Conservation (phyloP, 1,139 yeast species). For the Protomyces lactucae-debilis region DNA sequence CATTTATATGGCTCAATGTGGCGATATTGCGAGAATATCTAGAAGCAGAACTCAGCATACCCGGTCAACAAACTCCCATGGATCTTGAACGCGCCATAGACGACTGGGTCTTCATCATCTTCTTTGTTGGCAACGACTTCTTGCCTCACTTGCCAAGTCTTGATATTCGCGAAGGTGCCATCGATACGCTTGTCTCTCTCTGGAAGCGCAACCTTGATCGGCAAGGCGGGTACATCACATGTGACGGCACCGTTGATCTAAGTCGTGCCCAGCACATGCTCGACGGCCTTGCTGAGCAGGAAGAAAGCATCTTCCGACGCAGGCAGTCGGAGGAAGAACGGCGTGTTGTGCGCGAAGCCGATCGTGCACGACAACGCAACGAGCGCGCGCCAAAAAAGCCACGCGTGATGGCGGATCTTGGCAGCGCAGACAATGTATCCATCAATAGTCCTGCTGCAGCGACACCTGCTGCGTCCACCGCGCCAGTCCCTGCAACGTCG, state of each 20-base stretch:
- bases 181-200: conserved; percentile 69
- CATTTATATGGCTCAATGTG: conserved; percentile 90
- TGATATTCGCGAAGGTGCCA: conserved; percentile 91
- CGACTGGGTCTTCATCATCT: conserved; percentile 99
- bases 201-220: conserved; percentile 74
- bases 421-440: conserved; percentile 25
- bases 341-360: conserved; percentile 57
- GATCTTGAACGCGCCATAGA: conserved; percentile 94
- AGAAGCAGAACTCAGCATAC: conserved; percentile 70
- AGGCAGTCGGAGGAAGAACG: conserved; percentile 65
- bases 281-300: conserved; percentile 62
- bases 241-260: conserved; percentile 76
- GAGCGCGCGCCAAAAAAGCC: conserved; percentile 29
- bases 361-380: conserved; percentile 48
- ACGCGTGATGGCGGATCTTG: conserved; percentile 1
- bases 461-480: conserved; percentile 8
- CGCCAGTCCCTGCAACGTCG: background rate
- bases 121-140: conserved; percentile 97
- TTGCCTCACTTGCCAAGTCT: conserved; percentile 92
- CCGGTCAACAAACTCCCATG: conserved; percentile 65
- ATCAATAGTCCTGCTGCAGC: conserved; percentile 22
- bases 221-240: conserved; percentile 72
- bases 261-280: conserved; percentile 70
- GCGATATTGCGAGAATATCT: conserved; percentile 83
- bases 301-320: conserved; percentile 69